These are phyloP conservation scores for Stachybotrys chartarum DNA, from an alignment of 2,329 filamentous ascomycete genomes.

Conservation along the genomic window DNA sequence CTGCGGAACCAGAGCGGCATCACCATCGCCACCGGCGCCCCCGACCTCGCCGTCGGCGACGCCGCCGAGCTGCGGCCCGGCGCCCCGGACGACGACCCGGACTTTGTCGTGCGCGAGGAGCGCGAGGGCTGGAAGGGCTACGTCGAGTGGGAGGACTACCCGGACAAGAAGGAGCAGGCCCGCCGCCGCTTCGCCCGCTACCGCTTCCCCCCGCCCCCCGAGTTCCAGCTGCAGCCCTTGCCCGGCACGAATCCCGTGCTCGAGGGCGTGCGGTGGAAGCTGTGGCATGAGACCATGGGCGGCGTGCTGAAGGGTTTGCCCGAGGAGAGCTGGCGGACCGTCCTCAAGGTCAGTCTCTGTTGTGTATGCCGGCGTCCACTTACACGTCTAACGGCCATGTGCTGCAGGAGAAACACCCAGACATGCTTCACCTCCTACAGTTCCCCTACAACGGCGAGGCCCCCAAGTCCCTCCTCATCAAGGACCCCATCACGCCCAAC, in stretches of 20 bases:
- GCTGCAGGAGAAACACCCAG: slow-evolving; percentile 42
- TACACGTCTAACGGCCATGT: background rate
- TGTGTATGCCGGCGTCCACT: too few relatives aligned
- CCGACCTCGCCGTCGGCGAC: slow-evolving; percentile 18
- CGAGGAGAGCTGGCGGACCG: slow-evolving; percentile 50
- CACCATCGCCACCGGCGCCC: slow-evolving; percentile 20
- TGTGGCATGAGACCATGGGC: slow-evolving; percentile 45
- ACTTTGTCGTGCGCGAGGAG: slow-evolving; percentile 16
- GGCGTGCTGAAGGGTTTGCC: slow-evolving; percentile 36
- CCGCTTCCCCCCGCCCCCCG: slow-evolving; percentile 31
- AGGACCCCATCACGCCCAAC: slow-evolving; percentile 54
- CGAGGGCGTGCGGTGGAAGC: slow-evolving; percentile 48
- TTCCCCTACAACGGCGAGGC: slow-evolving; percentile 61
- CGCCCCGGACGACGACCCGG: slow-evolving; percentile 27
- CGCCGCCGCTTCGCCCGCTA: slow-evolving; percentile 35
- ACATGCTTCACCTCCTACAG: slow-evolving; percentile 55
- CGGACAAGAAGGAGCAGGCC: slow-evolving; percentile 57
- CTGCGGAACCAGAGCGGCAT: slow-evolving; percentile 37
- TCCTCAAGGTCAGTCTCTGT: slow-evolving; percentile 25
- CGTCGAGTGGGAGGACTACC: slow-evolving; percentile 64
- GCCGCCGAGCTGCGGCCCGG: slow-evolving; percentile 34
- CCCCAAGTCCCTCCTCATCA: slow-evolving; percentile 47
- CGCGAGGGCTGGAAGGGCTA: slow-evolving; percentile 26
- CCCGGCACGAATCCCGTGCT: slow-evolving; percentile 52
- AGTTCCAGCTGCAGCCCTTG: slow-evolving; percentile 49